Conservation (phyloP, 768 basidiomycete genomes). For the Cyclocybe aegerita region DNA sequence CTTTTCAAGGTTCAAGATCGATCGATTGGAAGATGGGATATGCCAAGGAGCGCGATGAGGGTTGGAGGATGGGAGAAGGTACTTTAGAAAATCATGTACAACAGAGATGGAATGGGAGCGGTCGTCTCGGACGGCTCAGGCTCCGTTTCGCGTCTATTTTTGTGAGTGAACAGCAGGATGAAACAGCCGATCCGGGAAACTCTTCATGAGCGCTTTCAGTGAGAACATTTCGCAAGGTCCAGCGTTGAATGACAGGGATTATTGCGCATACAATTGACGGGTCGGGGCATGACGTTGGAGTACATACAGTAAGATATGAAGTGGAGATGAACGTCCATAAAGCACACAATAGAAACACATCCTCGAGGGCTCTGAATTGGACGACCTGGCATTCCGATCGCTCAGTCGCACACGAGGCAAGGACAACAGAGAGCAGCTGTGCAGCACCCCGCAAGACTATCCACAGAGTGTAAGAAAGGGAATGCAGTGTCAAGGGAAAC, state of each 20-base stretch:
- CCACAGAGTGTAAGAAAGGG: too few relatives aligned
- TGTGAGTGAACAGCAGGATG: constrained; percentile 4
- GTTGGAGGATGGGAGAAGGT: neutral
- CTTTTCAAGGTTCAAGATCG: constrained; percentile 5
- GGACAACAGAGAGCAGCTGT: too few relatives aligned
- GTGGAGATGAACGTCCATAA: too few relatives aligned
- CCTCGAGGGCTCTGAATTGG: too few relatives aligned
- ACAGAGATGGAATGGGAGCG: constrained; percentile 12
- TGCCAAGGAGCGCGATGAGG: neutral
- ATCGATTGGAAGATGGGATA: neutral
- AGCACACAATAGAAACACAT: too few relatives aligned
- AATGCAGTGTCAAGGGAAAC: too few relatives aligned
- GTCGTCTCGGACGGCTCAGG: constrained; percentile 15
- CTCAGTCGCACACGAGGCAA: too few relatives aligned
- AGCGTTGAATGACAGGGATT: neutral
- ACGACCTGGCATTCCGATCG: too few relatives aligned
- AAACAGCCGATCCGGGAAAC: neutral
- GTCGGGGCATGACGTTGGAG: too few relatives aligned
- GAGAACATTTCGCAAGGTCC: neutral
- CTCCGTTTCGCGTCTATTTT: constrained; percentile 14
- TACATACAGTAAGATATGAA: too few relatives aligned
- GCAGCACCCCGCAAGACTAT: too few relatives aligned
- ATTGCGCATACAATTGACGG: too few relatives aligned
- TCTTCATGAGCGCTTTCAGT: neutral
- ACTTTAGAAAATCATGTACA: neutral